A percentile compares a stretch with the other conserved stretches of the same genome.
phyloP scores from a whole-genome alignment of 257 asterid species.

The Solanum arcanum region DNA sequence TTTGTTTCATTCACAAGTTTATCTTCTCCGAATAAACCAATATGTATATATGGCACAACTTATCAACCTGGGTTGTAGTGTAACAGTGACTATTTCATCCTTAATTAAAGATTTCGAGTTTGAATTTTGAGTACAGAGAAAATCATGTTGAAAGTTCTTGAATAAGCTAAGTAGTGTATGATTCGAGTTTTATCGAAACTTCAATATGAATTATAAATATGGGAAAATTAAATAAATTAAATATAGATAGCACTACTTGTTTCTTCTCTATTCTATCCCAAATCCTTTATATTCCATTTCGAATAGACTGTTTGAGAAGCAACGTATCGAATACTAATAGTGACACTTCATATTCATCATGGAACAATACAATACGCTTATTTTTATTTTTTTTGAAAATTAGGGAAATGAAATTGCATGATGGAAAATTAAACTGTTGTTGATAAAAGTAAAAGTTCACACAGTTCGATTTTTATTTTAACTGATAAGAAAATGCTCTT shows the following conservation, averaged over 20 bases:
- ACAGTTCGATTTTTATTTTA: no score
- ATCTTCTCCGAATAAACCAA: neutral
- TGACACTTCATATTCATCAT: neutral
- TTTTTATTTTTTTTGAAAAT: neutral
- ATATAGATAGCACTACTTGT: neutral
- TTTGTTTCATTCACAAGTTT: neutral
- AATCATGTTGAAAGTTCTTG: no score
- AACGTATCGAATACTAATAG: neutral
- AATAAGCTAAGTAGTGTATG: neutral
- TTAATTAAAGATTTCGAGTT: no score
- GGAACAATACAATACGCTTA: neutral
- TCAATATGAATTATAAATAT: no score
- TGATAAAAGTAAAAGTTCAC: neutral
- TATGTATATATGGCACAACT: neutral
- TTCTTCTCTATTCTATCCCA: neutral
- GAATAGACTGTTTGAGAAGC: neutral
- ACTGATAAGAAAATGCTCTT: no score
- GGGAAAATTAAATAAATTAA: no score
- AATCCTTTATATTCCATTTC: neutral
- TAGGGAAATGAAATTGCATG: neutral
- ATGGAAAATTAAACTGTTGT: neutral
- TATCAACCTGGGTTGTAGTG: neutral
- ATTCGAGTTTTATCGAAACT: rapidly evolving
- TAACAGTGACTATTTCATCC: rapidly evolving
- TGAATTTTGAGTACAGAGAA: no score